Base-by-base conservation (phyloP, 179 eudicot species). In the Beta lomatogona region DNA sequence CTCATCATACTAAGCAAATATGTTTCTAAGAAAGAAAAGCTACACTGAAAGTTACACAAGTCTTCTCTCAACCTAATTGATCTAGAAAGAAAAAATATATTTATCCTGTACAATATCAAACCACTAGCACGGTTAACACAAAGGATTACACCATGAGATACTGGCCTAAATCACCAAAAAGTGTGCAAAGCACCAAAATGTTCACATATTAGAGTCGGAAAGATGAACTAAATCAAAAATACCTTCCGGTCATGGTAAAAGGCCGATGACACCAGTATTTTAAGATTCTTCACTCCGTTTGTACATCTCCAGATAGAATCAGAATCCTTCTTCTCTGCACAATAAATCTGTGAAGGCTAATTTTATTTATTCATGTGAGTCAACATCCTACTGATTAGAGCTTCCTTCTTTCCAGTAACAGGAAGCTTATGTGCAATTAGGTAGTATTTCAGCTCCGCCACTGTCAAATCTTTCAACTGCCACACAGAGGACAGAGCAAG, bases 381-480 rank as follows among this genome's bases (percentile, higher is more conserved):
- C 76, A 93, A 85, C 81, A 96, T 96, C 92, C 97, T 89, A 80
- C 83, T 94, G 74, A 94, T 83, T 74, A 96, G 81, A 75, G 86
- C 93, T 77, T 91, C 97, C 87, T 96, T 96, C 80, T 90, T 93
- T 67, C 99, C 99, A 76, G 92, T 41, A 54, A 94, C 86, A 11
- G 93, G 92, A 75, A 96, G 92, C 61, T 80, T 82, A 84, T 96
- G 90, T 6, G 95, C 94, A 45, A 87, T 36, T 78, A 96, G 83
- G 86, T 94, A 94, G 85, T 83, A 83, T 88, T 94, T 96, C 83
- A 96, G 82, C 85, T 96, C 95, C 2, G 77, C 58, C 63, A 91
- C 96, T 2, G 97, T 94, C 85, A 96, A 86, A 79, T 93, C 93
- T 85, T 92, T 96, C 86, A 96, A 83, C 99, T 95, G 94, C 86